Base-by-base conservation (phyloP, 108 stramenopile species). In the Parietichytrium sp. region DNA sequence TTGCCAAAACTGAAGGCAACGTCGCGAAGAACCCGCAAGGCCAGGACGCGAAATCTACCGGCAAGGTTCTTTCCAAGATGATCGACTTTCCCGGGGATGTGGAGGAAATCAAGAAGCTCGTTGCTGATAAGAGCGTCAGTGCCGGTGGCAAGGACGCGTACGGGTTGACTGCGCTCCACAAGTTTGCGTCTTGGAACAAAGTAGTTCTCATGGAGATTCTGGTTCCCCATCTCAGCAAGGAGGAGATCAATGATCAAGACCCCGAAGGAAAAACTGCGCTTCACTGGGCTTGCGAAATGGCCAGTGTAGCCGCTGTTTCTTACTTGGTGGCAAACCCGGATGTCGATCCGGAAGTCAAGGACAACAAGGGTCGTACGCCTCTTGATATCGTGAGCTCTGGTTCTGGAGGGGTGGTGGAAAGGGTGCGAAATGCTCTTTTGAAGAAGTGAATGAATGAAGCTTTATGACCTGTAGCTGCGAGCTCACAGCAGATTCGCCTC, bases 141-240 rank as follows among this genome's bases (percentile, higher is more conserved):
- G 79, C 79, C 13, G 79, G 30, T 16, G 82, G 78, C 50, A 45
- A 49, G 7, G 85, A 85, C 61, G 83, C 83, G 31, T 85, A 49
- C 54, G 85, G 85, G 2, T 48, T 82, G 29, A 83, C 79, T 25
- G 85, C 85, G 6, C 54, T 85, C 8, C 85, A 85, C 78, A 85
- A 85, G 52, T 85, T 85, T 42, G 85, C 85, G n/a, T 47, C 47
- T 29, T 85, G 85, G 85, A 82, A 85, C 49, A 85, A 85, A 49
- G 79, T 61, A 4, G 85, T 54, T 30, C 54, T 83, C 45, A 49
- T 85, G 15, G 79, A 85, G 4, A 26, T 85, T 15, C 38, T 85
- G 3, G 26, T 83, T 31, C 79, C 82, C 2, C 78, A 85, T 36
- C 82, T 85, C 38, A 42, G 18, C 7, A 6, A 1, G 23, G 55